Evolutionary conservation across 192 early-diverging fungal genomes (phyloP).

Genomic region (Irineochytrium annulatum): DNA sequence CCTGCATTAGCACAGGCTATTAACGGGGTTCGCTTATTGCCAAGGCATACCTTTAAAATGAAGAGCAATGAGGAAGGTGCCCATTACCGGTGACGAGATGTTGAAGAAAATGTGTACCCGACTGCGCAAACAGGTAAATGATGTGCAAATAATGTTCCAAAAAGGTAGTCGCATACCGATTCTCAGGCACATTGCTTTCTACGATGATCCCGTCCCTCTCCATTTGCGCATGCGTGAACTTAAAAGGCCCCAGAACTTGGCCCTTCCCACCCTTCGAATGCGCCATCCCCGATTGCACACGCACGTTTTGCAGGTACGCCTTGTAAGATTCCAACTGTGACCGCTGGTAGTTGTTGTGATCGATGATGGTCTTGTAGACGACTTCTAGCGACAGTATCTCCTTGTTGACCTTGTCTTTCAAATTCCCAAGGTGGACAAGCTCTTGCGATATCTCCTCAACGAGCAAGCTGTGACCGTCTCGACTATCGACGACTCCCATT

Average conservation of each 20-base stretch:
- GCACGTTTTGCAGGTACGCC: constrained; percentile 90
- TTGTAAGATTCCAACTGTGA: constrained; percentile 91
- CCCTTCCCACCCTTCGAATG: constrained; percentile 21
- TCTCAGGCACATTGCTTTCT: constrained; percentile 87
- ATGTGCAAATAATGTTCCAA: neutral
- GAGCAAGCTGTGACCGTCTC: constrained; percentile 75
- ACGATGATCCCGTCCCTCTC: constrained; percentile 92
- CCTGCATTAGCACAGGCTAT: constrained; percentile 27
- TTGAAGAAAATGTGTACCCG: constrained; percentile 84
- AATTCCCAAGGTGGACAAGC: constrained; percentile 82
- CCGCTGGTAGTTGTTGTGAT: constrained; percentile 89
- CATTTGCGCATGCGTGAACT: constrained; percentile 76
- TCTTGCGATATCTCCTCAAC: constrained; percentile 87
- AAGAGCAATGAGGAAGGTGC: constrained; percentile 85
- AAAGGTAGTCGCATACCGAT: constrained; percentile 68
- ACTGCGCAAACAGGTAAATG: constrained; percentile 20
- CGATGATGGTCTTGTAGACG: constrained; percentile 88
- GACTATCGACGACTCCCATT: constrained; percentile 65
- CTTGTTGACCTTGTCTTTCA: constrained; percentile 80
- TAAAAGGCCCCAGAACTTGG: constrained; percentile 68
- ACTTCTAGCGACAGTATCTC: constrained; percentile 74
- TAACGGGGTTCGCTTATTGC: neutral
- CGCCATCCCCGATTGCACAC: constrained; percentile 62
- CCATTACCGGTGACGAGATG: constrained; percentile 80
- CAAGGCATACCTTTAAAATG: constrained; percentile 66